Conservation (phyloP, 805 yeast species). For the Lipomyces oligophaga region DNA sequence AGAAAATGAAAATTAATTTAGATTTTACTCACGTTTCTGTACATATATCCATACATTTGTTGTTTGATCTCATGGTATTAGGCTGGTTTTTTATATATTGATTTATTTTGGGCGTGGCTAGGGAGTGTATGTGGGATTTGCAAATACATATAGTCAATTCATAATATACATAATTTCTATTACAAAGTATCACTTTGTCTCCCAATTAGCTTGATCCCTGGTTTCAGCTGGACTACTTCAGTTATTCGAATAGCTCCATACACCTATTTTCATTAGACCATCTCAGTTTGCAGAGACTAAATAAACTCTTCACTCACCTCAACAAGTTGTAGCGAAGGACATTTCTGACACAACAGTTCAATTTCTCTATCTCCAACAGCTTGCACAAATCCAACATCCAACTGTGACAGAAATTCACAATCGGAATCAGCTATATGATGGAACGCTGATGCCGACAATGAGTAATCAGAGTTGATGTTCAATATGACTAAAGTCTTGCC, state of each 20-base stretch:
- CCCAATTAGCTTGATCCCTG: conserved; percentile 63
- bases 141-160: too few species aligned
- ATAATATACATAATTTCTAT: too few species aligned
- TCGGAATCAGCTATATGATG: conserved; percentile 29
- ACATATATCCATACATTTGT: too few species aligned
- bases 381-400: conserved; percentile 79
- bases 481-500: conserved; percentile 63
- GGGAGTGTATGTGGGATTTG: too few species aligned
- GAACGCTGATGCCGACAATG: conserved; percentile 45
- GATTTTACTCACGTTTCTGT: too few species aligned
- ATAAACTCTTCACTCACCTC: conserved; percentile 56
- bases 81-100: too few species aligned
- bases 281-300: conserved; percentile 1
- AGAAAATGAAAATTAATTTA: neutral
- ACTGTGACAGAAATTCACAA: conserved; percentile 59
- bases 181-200: conserved; percentile 55
- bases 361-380: conserved; percentile 66
- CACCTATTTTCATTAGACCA: conserved; percentile 6
- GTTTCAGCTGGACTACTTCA: conserved; percentile 48
- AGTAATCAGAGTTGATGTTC: conserved; percentile 67
- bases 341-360: conserved; percentile 53
- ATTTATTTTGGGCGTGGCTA: too few species aligned
- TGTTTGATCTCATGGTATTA: too few species aligned
- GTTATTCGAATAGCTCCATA: conserved; percentile 57
- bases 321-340: conserved; percentile 59